Percentiles rank a stretch among this genome's conserved stretches.
These are phyloP conservation scores for Leishmania braziliensis DNA, from an alignment of 208 protist genomes.

Conservation along the genomic window DNA sequence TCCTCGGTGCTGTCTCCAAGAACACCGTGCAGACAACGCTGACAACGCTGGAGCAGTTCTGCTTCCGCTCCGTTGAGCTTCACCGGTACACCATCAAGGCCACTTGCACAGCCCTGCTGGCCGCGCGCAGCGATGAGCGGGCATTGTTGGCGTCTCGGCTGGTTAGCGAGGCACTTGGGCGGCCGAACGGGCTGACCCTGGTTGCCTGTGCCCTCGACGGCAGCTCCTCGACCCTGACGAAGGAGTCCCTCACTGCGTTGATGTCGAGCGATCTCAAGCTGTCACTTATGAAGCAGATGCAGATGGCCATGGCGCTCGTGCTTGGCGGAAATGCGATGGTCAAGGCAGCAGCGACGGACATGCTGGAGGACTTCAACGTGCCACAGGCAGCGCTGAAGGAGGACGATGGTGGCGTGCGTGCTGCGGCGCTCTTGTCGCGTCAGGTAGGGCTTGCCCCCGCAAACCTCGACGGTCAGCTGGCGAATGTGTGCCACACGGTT, in stretches of 20 bases:
- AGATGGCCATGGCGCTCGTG: conserved; percentile 71
- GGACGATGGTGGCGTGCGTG: conserved; percentile 57
- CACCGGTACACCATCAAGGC: conserved; percentile 64
- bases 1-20: conserved; percentile 69
- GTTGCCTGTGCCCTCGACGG: conserved; percentile 54
- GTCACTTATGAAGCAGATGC: conserved; percentile 66
- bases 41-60: conserved; percentile 70
- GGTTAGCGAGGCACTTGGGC: conserved; percentile 61
- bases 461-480: conserved; percentile 57
- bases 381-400: conserved; percentile 54
- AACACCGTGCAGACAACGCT: conserved; percentile 76
- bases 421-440: conserved; percentile 58
- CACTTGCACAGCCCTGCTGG: conserved; percentile 34
- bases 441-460: conserved; percentile 54
- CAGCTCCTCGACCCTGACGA: conserved; percentile 42
- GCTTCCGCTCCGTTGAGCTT: conserved; percentile 49
- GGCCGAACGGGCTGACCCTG: conserved; percentile 69
- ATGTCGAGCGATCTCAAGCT: conserved; percentile 73
- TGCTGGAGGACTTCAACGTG: conserved; percentile 64
- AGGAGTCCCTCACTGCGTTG: conserved; percentile 49
- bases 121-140: conserved; percentile 41
- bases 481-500: conserved; percentile 16
- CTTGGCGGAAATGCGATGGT: conserved; percentile 47
- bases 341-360: conserved; percentile 61
- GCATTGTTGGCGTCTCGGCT: conserved; percentile 54